Conservation (phyloP, 2,329 filamentous ascomycete genomes). For the Colletotrichum aenigma region DNA sequence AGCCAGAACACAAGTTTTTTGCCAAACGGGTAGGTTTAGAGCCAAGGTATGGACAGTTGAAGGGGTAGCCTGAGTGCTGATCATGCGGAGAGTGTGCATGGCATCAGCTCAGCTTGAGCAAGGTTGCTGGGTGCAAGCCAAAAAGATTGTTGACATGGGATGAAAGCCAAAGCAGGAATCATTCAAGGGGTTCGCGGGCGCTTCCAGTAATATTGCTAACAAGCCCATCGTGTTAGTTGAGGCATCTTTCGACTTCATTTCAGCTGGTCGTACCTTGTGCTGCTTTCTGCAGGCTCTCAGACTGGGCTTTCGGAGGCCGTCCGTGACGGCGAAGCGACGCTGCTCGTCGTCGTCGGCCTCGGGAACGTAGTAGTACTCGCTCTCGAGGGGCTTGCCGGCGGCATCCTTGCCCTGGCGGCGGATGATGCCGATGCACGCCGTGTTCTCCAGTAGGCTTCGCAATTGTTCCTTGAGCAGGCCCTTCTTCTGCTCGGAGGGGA, state of each 20-base stretch:
- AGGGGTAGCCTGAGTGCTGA: background rate
- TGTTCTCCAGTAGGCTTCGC: conserved; percentile 72
- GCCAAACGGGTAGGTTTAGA: background rate
- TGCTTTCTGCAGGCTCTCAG: conserved; percentile 90
- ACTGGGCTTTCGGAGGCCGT: conserved; percentile 86
- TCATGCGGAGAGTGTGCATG: background rate
- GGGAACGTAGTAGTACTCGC: conserved; percentile 95
- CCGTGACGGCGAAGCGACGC: conserved; percentile 81
- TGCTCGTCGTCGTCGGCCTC: conserved; percentile 83
- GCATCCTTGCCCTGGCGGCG: conserved; percentile 92
- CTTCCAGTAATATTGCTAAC: conserved; percentile 74
- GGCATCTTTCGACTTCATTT: background rate
- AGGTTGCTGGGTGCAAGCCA: background rate
- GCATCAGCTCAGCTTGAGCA: conserved; percentile 1
- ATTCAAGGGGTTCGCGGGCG: conserved; percentile 61
- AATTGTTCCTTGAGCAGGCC: conserved; percentile 68
- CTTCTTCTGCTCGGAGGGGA: conserved; percentile 70
- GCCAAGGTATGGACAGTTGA: conserved; percentile 16
- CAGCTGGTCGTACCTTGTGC: conserved; percentile 79
- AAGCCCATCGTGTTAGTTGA: conserved; percentile 20
- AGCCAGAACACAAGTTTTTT: conserved; percentile 8
- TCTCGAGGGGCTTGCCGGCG: conserved; percentile 90
- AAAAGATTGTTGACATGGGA: background rate
- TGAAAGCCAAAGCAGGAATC: background rate
- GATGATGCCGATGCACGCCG: conserved; percentile 86